These are phyloP conservation scores for Uronychia setigera DNA, from an alignment of 73 alveolate species.

Conservation along the genomic window DNA sequence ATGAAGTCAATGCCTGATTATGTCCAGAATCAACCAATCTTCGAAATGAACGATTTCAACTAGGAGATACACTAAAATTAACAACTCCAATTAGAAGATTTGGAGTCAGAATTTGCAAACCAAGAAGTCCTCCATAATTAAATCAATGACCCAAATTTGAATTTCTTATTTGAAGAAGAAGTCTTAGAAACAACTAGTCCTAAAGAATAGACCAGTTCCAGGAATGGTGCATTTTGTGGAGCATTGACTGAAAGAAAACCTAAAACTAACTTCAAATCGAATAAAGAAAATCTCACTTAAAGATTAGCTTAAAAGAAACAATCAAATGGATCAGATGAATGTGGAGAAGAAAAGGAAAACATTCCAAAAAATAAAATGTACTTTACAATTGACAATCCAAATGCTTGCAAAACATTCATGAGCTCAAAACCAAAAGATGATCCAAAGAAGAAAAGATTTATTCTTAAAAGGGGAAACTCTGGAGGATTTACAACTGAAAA, in stretches of 20 bases:
- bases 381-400: neutral
- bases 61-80: too few relatives aligned
- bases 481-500: too few relatives aligned
- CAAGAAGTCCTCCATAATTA: neutral
- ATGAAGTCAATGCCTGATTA: neutral
- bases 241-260: neutral
- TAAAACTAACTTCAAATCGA: neutral
- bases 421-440: neutral
- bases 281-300: neutral
- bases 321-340: neutral
- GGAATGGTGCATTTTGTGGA: neutral
- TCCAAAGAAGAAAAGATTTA: neutral
- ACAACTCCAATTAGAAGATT: neutral
- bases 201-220: neutral
- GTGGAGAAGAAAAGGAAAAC: neutral
- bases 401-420: neutral
- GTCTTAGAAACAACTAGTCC: neutral
- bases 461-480: too few relatives aligned
- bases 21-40: neutral
- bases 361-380: neutral
- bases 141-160: neutral
- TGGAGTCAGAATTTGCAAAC: neutral
- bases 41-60: too few relatives aligned
- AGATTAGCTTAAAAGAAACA: neutral
- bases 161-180: too few relatives aligned